A percentile compares a stretch with the other conserved stretches of the same genome.
Conservation (phyloP, 208 protist genomes). For the Jaenimonas drosophilae region DNA sequence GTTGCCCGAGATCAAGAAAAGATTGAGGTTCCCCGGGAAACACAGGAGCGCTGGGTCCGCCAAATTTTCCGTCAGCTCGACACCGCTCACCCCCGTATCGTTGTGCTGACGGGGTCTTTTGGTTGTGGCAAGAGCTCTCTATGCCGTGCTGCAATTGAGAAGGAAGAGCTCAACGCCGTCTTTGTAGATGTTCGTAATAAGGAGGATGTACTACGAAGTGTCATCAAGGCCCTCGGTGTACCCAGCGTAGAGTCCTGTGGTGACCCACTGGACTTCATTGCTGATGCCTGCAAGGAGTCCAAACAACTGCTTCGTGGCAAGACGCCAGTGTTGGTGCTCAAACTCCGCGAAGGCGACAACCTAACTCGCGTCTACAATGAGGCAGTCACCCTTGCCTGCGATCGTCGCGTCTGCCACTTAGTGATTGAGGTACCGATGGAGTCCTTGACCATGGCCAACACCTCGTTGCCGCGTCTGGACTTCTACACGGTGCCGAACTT, state of each 20-base stretch:
- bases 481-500: constrained; percentile 80
- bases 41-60: constrained; percentile 30
- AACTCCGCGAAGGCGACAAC: constrained; percentile 50
- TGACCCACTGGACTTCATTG: constrained; percentile 74
- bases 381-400: constrained; percentile 39
- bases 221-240: constrained; percentile 66
- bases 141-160: constrained; percentile 35
- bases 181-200: constrained; percentile 65
- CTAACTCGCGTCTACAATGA: constrained; percentile 53
- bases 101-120: constrained; percentile 58
- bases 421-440: constrained; percentile 76
- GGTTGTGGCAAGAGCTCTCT: constrained; percentile 67
- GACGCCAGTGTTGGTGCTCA: constrained; percentile 44
- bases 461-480: constrained; percentile 61
- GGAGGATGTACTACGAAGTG: constrained; percentile 56
- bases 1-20: not conserved
- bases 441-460: constrained; percentile 56
- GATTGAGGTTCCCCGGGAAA: constrained; percentile 5
- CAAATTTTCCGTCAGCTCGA: constrained; percentile 36
- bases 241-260: constrained; percentile 77
- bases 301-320: constrained; percentile 38
- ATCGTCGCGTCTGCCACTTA: constrained; percentile 63
- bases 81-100: constrained; percentile 34
- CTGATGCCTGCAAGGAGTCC: constrained; percentile 52
- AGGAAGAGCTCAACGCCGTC: constrained; percentile 55